Evolutionary conservation across 2,329 filamentous ascomycete genomes (phyloP).

Genomic region (Fusarium armeniacum): DNA sequence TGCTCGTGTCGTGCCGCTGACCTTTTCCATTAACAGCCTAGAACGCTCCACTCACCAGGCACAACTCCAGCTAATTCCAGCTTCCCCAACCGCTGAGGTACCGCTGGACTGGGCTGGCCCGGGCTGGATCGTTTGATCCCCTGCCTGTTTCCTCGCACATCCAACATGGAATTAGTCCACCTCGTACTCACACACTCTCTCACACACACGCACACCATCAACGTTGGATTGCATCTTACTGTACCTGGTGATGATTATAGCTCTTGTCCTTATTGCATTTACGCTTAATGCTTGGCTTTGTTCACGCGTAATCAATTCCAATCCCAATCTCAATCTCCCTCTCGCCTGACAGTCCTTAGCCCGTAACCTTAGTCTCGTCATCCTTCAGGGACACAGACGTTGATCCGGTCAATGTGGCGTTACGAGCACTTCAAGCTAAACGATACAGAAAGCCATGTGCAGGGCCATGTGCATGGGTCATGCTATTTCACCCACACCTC

Average conservation of each 20-base stretch:
- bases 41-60: constrained; percentile 26
- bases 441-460: constrained; percentile 14
- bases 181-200: constrained; percentile 3
- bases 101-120: constrained; percentile 29
- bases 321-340: constrained; percentile 2
- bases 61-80: constrained; percentile 27
- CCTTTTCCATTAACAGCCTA: constrained; percentile 14
- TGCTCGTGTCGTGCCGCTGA: constrained; percentile 28
- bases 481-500: constrained; percentile 27
- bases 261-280: constrained; percentile 6
- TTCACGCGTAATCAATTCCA: constrained; percentile 8
- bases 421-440: constrained; percentile 43
- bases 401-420: constrained; percentile 44
- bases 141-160: constrained; percentile 6
- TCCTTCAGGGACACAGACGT: constrained; percentile 38
- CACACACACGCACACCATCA: constrained; percentile 1
- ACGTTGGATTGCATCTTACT: constrained; percentile 10
- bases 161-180: not conserved
- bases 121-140: constrained; percentile 26
- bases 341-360: constrained; percentile 4
- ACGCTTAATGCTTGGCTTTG: constrained; percentile 4
- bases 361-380: constrained; percentile 3
- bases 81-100: constrained; percentile 29
- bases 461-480: constrained; percentile 43
- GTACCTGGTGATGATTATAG: constrained; percentile 16